Evolutionary conservation across 768 basidiomycete genomes (phyloP).

Genomic region (Suillus luteus): DNA sequence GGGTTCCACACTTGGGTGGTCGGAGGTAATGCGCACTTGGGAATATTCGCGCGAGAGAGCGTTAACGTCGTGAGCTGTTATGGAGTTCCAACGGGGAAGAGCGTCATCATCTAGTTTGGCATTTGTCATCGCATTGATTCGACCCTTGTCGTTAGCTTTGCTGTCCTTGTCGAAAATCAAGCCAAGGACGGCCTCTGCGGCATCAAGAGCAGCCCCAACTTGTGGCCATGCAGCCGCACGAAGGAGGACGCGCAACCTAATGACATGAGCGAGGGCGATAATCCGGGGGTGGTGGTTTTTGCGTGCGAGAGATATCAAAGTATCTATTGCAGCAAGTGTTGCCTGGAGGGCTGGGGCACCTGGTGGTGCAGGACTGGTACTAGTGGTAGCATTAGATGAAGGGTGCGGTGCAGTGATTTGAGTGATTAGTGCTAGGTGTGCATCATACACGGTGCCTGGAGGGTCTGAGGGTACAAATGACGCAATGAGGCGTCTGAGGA

Average conservation of each 20-base stretch:
- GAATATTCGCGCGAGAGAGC: constrained; percentile 13
- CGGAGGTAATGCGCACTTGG: not conserved
- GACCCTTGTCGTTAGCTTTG: not conserved
- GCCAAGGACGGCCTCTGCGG: not conserved
- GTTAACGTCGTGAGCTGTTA: constrained; percentile 31
- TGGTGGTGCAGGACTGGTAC: not conserved
- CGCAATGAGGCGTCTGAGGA: constrained; percentile 18
- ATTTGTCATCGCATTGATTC: not conserved
- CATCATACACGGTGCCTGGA: constrained; percentile 52
- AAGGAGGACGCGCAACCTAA: constrained; percentile 55
- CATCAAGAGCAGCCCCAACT: constrained; percentile 42
- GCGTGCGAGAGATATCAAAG: constrained; percentile 34
- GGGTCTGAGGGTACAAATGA: constrained; percentile 41
- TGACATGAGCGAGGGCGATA: constrained; percentile 50
- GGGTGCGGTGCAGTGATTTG: constrained; percentile 35
- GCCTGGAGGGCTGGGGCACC: constrained; percentile 29
- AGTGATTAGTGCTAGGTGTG: constrained; percentile 58
- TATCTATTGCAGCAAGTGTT: constrained; percentile 35
- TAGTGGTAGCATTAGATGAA: constrained; percentile 7
- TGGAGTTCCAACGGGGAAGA: constrained; percentile 32
- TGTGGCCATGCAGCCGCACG: constrained; percentile 32
- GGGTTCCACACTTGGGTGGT: not conserved
- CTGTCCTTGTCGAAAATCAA: constrained; percentile 1
- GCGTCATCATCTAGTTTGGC: constrained; percentile 3
- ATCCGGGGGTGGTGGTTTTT: constrained; percentile 44